These are phyloP conservation scores for Sanguinoderma infundibulare DNA, from an alignment of 1,284 basidiomycete species.

Conservation along the genomic window DNA sequence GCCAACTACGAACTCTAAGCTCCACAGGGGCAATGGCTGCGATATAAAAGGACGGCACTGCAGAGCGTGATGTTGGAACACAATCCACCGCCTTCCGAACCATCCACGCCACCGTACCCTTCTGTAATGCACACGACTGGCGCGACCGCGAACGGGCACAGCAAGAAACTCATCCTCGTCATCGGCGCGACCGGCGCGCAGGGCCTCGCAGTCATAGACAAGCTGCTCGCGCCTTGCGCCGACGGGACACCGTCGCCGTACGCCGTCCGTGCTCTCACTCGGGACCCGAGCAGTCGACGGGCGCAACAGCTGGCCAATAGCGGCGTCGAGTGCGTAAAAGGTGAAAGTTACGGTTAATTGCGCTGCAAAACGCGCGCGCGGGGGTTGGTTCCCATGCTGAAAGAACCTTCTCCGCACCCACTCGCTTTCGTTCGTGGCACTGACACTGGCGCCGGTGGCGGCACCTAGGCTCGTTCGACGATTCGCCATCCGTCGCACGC, in stretches of 20 bases:
- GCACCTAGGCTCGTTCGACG: slow-evolving; percentile 37
- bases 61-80: neutral
- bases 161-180: slow-evolving; percentile 47
- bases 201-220: slow-evolving; percentile 49
- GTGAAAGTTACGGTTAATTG: slow-evolving; percentile 28
- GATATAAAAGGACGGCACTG: neutral
- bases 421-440: neutral
- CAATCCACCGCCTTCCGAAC: neutral
- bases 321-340: slow-evolving; percentile 50
- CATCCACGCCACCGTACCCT: neutral
- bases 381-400: too few species aligned
- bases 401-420: neutral
- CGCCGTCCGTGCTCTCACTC: slow-evolving; percentile 49
- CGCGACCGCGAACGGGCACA: neutral
- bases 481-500: slow-evolving; percentile 35
- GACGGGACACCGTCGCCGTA: slow-evolving; percentile 51
- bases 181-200: slow-evolving; percentile 58
- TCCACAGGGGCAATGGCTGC: neutral
- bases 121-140: neutral
- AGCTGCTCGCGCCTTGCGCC: slow-evolving; percentile 40
- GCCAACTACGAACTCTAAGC: neutral
- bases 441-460: neutral
- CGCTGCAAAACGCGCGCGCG: neutral
- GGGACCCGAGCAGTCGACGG: slow-evolving; percentile 42
- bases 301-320: slow-evolving; percentile 40